Base-by-base conservation (phyloP, 108 stramenopile species). In the Nitzschia putrida region DNA sequence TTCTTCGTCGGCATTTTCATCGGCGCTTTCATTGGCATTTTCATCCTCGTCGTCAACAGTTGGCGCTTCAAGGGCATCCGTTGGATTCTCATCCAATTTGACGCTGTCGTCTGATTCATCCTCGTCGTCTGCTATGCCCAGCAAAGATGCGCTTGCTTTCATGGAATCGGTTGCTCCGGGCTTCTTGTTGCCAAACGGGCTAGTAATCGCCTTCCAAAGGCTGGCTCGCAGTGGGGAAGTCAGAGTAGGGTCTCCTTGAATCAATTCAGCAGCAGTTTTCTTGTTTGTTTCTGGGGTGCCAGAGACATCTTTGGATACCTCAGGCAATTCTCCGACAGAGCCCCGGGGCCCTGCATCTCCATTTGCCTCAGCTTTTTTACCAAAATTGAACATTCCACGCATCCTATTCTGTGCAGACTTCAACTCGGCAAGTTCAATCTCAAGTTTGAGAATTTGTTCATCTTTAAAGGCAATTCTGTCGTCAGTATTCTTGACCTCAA, bases 401-500 rank as follows among this genome's bases (percentile, higher is more conserved):
- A 63, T 43, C 7, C 6, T 37, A 40, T 6, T 5, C 24, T 63
- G 61, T 2, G 57, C 57, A 6, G 61, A 52, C 50, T 51, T 70
- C 38, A 59, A n/a, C 12, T 42, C 59, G 0, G 43, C 42, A 10
- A 70, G 16, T 43, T 69, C 64, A 29, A 44, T 37, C 49, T 64
- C 61, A 38, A 70, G 49, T 14, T 42, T 39, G n/a, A 7, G 18
- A 38, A 70, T 49, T 23, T 57, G 47, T 12, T 50, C 44, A 8
- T 70, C 56, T 58, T 63, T 64, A 8, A 38, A 37, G 10, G 23
- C 40, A 29, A 69, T 8, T 5, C n/a, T 20, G 3, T 61, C 53
- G 25, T 39, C 39, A 14, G 73, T 21, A 34, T 68, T 65, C 25
- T 14, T 25, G 14, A 42, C 11, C 55, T 76, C 60, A 25, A 53